Base-by-base conservation (phyloP, 2,329 filamentous ascomycete genomes). In the Penicillium hesseltinei region DNA sequence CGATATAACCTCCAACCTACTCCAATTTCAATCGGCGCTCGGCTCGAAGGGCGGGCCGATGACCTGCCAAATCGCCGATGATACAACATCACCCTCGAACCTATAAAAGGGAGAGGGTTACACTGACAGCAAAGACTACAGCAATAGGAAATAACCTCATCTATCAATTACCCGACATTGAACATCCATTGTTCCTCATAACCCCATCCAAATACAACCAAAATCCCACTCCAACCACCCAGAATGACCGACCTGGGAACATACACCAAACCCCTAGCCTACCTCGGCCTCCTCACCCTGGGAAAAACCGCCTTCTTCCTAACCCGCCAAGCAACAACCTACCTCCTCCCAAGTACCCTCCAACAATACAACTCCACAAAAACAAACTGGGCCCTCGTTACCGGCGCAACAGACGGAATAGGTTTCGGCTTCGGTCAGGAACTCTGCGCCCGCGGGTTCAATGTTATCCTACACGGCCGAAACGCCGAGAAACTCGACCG, bases 401-500 rank as follows among this genome's bases (percentile, higher is more conserved):
- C 83, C 0, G 83, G 83, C 33, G 76, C 80, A 19, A 81, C 75
- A 15, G 81, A 82, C 45, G 84, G 83, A 21, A 84, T 86, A 39
- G 84, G 84, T 11, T 72, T 73, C 29, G 78, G 72, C 0, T 79
- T 85, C 57, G 77, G 78, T 4, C 69, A 78, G 54, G 80, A 83
- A 62, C 79, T 87, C n/a, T 79, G 79, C 19, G 57, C 62, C 0
- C 71, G 70, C 15, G 81, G 82, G 46, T 85, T 85, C 76, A 82
- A 84, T 62, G 75, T 87, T 35, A 73, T 85, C 17, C 66, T 86
- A 9, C 83, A 86, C 59, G 83, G 84, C n/a, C 79, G 82, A 36
- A 83, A 82, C 57, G 60, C 63, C 2, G 59, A 70, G 4, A 85
- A 84, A 62, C 74, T 86, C 3, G 65, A 75, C 2, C 54, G 54